Percentiles rank a stretch among this genome's conserved stretches.
Conservation (phyloP, 345 rosid genomes). For the Euclidium syriacum region DNA sequence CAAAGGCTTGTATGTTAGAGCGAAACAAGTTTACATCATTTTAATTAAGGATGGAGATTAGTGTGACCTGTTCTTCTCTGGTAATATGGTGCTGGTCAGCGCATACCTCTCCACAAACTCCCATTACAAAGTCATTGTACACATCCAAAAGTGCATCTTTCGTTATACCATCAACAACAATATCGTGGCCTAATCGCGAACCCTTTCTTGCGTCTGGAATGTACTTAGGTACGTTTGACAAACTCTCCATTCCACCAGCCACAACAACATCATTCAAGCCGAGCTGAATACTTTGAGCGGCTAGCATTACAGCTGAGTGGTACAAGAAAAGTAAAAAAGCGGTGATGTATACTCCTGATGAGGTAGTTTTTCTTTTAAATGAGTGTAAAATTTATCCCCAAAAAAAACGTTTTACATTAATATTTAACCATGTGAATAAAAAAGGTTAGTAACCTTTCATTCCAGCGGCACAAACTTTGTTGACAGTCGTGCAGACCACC, state of each 20-base stretch:
- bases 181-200: slow-evolving; percentile 79
- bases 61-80: slow-evolving; percentile 84
- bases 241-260: slow-evolving; percentile 98
- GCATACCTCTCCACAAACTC: slow-evolving; percentile 88
- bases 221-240: slow-evolving; percentile 95
- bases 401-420: too few species aligned
- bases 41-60: not conserved
- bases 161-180: slow-evolving; percentile 78
- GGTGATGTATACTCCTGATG: too few species aligned
- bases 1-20: too few species aligned
- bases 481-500: slow-evolving; percentile 79
- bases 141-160: slow-evolving; percentile 99
- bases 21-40: not conserved
- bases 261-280: slow-evolving; percentile 84
- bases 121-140: slow-evolving; percentile 86
- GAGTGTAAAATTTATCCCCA: too few species aligned
- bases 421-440: too few species aligned
- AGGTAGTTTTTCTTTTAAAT: too few species aligned
- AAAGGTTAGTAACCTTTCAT: too few species aligned
- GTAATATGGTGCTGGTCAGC: slow-evolving; percentile 63
- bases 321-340: not conserved
- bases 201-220: slow-evolving; percentile 84
- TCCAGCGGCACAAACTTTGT: slow-evolving; percentile 94
- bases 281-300: slow-evolving; percentile 73
- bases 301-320: slow-evolving; percentile 78